Evolutionary conservation across 2,329 filamentous ascomycete genomes (phyloP).

Genomic region (Daldinia eschscholtzii): DNA sequence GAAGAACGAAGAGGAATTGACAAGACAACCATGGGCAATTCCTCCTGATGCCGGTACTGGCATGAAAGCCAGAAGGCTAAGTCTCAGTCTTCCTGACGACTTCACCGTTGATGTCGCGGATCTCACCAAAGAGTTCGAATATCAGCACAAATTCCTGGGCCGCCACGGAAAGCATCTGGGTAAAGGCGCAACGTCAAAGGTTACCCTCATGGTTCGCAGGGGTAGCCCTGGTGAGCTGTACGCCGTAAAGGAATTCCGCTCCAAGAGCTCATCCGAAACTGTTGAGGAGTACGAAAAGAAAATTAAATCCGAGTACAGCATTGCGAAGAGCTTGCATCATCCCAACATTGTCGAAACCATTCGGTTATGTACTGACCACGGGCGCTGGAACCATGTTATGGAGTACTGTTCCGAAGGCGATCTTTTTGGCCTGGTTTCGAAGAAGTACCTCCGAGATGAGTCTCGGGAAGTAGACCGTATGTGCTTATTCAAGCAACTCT

Average conservation of each 20-base stretch:
- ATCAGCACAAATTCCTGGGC: constrained; percentile 76
- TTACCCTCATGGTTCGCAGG: constrained; percentile 82
- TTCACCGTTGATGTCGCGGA: constrained; percentile 79
- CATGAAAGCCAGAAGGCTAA: constrained; percentile 82
- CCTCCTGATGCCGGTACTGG: constrained; percentile 78
- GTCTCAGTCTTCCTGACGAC: constrained; percentile 78
- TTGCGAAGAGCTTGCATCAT: constrained; percentile 86
- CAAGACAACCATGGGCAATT: constrained; percentile 68
- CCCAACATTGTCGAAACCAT: constrained; percentile 89
- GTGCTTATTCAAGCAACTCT: constrained; percentile 90
- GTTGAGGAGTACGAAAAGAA: constrained; percentile 85
- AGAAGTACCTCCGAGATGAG: constrained; percentile 73
- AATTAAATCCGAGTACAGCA: constrained; percentile 91
- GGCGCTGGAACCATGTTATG: constrained; percentile 92
- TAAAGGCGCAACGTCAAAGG: constrained; percentile 85
- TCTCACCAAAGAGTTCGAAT: constrained; percentile 77
- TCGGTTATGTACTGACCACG: constrained; percentile 78
- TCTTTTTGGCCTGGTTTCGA: constrained; percentile 79
- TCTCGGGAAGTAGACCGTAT: constrained; percentile 77
- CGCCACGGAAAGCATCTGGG: constrained; percentile 81
- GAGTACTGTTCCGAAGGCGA: constrained; percentile 89
- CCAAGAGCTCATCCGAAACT: constrained; percentile 76
- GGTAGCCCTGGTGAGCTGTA: constrained; percentile 75
- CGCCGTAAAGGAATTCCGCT: constrained; percentile 89
- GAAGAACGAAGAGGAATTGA: constrained; percentile 52